phyloP scores from a whole-genome alignment of 2,329 filamentous ascomycete genomes.

The Alternaria sp. region DNA sequence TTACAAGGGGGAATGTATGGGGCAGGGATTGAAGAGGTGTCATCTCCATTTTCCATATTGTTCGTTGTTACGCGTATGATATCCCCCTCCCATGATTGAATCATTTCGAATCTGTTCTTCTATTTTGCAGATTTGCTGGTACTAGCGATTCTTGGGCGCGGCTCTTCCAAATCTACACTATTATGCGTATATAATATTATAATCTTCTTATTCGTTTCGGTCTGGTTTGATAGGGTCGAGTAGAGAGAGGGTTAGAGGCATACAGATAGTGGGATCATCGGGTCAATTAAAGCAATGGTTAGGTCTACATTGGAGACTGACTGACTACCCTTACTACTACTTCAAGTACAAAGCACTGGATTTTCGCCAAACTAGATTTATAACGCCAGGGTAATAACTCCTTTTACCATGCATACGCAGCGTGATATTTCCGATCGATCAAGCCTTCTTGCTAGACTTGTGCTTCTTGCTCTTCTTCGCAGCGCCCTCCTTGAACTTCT shows the following conservation, averaged over 20 bases:
- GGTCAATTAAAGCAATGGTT: neutral
- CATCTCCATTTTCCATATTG: neutral
- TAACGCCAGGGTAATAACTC: neutral
- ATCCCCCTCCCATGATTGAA: constrained; percentile 1
- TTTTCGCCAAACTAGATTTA: neutral
- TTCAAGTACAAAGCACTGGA: neutral
- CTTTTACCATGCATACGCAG: neutral
- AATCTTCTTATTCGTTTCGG: neutral
- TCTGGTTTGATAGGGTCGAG: neutral
- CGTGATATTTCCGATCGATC: neutral
- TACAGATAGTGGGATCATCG: neutral
- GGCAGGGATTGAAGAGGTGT: neutral
- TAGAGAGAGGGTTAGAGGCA: neutral
- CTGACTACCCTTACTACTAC: neutral
- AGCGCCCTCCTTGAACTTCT: constrained; percentile 44
- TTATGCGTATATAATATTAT: constrained; percentile 1
- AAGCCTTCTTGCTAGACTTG: constrained; percentile 53
- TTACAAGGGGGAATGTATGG: neutral
- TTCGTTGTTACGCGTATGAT: constrained; percentile 10
- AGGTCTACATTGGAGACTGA: neutral
- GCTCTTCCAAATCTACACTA: neutral
- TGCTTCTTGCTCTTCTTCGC: constrained; percentile 44
- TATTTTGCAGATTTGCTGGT: neutral
- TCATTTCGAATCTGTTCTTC: neutral
- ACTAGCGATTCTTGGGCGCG: neutral